Evolutionary conservation across 805 yeast species (phyloP), one percentile per base, ranked within the genome.

Genomic region (Monosporozyma aerobia): DNA sequence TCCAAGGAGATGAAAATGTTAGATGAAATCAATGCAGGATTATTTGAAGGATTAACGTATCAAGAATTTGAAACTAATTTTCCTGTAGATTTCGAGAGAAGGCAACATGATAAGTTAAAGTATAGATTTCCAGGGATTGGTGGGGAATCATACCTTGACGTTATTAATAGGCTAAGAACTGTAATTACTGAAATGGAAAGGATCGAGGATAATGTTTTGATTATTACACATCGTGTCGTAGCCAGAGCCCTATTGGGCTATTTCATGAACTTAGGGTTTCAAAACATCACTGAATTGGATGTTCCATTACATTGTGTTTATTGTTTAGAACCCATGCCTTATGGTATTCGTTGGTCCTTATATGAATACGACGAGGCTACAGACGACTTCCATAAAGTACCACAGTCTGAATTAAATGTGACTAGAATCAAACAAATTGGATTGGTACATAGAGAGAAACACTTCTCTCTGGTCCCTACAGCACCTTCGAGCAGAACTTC

Each of bases 81-180:
- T 61, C 96, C 97, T 0, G 78, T 78, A 37, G 98, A 92, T 67
- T 92, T 84, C 64, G 80, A 78, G 45, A 78, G 88, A 19, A 78
- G 98, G 53, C 69, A 88, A 59, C 73, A 76, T 44, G 86, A 89
- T 69, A 92, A 92, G 69, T 75, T 92, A 61, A 75, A 84, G 16
- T 92, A 92, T 69, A 75, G 99, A 56, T 92, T 90, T 64, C 99
- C 98, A 1, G 99, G 99, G 4, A 86, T 89, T 48, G 97, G 98
- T 10, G 99, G 99, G 14, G 99, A 92, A 69, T 87, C 96, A 0
- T 92, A 92, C 60, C 70, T 92, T 58, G 98, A 92, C 69, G 99
- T 92, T 11, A 85, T 94, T 62, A 88, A 90, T 58, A 76, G 99
- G 56, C 75, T 92, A 53, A 77, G 95, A 55, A 95, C 97, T 1